Conservation (phyloP, 176 grass and related monocot genomes). For the Oryza meyeriana region DNA sequence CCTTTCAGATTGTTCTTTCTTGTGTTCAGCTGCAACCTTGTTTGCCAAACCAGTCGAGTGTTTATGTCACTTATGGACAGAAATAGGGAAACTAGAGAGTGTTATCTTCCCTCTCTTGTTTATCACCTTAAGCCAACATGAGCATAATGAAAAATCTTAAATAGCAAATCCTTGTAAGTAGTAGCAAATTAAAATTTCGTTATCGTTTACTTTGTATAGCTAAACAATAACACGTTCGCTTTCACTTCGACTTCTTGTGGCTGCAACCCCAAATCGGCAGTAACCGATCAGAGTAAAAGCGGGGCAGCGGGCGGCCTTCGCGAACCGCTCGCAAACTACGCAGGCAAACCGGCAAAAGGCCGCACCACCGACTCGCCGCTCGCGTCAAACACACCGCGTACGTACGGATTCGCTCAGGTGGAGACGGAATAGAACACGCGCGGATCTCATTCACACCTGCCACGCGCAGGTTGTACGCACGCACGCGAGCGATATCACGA, state of each 20-base stretch:
- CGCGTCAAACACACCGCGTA: neutral
- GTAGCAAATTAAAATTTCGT: neutral
- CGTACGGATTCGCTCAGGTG: neutral
- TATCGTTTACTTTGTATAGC: neutral
- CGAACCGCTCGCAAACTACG: neutral
- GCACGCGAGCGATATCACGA: neutral
- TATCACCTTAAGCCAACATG: neutral
- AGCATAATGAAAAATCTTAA: neutral
- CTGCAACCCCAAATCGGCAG: neutral
- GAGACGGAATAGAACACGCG: neutral
- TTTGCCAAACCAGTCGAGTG: neutral
- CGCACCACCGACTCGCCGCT: neutral
- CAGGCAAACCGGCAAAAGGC: neutral
- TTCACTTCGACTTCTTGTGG: neutral
- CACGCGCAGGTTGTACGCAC: constrained; percentile 7
- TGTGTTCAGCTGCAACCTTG: neutral
- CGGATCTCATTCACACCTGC: constrained; percentile 6
- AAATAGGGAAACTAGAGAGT: no score
- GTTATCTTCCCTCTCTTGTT: neutral
- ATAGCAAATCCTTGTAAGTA: neutral
- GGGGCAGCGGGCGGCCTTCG: neutral
- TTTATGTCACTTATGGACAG: neutral
- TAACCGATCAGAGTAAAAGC: neutral
- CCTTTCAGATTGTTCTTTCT: constrained; percentile 24
- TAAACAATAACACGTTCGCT: neutral